Conservation (phyloP, 2,329 filamentous ascomycete genomes). For the Macrophomina tecta region DNA sequence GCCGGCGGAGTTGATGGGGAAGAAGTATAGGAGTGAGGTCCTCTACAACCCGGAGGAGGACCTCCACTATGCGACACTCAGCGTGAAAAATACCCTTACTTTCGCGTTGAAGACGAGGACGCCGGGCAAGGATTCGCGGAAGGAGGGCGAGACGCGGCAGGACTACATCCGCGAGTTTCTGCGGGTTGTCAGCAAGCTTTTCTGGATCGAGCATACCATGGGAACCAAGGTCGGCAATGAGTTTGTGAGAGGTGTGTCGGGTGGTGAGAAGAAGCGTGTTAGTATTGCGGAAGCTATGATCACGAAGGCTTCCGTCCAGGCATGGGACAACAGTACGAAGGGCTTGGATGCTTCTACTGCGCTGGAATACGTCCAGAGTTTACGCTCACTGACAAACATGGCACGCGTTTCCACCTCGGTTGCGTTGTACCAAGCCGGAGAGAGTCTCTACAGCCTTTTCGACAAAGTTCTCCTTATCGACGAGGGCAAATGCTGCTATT, state of each 20-base stretch:
- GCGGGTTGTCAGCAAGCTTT: conserved; percentile 71
- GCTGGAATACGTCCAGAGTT: conserved; percentile 72
- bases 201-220: conserved; percentile 74
- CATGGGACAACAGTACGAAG: conserved; percentile 68
- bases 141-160: conserved; percentile 65
- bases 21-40: conserved; percentile 68
- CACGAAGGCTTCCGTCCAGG: conserved; percentile 46
- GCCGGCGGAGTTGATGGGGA: conserved; percentile 56
- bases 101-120: conserved; percentile 75
- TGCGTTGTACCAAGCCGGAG: conserved; percentile 72
- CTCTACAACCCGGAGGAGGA: conserved; percentile 81
- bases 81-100: conserved; percentile 73
- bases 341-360: conserved; percentile 78
- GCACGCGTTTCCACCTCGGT: conserved; percentile 67
- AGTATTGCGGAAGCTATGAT: conserved; percentile 58
- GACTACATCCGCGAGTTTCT: conserved; percentile 69
- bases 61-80: conserved; percentile 78
- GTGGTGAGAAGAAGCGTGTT: conserved; percentile 57
- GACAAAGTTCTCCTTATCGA: conserved; percentile 50
- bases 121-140: conserved; percentile 65
- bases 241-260: conserved; percentile 67
- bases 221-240: conserved; percentile 78
- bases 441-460: conserved; percentile 46
- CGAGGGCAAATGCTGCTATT: conserved; percentile 59
- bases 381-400: conserved; percentile 70